Percentiles rank a stretch among this genome's conserved stretches.
Conservation (phyloP, 306 rosid species). For the Macrotyloma uniflorum region DNA sequence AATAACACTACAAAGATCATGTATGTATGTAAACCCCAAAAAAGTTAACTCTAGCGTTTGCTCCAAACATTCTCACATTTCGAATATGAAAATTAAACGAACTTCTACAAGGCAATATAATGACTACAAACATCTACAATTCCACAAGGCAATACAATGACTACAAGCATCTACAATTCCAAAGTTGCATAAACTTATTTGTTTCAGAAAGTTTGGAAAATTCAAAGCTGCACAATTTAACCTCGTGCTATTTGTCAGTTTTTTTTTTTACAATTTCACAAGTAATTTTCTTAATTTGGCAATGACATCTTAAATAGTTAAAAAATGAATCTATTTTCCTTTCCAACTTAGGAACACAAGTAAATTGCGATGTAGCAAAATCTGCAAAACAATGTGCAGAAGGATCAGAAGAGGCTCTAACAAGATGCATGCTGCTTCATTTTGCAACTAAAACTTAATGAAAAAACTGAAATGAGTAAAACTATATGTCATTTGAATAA, state of each 20-base stretch:
- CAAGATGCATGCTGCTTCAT: slow-evolving; percentile 25
- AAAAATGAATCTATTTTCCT: neutral
- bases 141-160: no score
- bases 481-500: neutral
- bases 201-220: neutral
- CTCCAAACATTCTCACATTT: no score
- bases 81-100: neutral
- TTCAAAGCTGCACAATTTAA: neutral
- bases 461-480: slow-evolving; percentile 25
- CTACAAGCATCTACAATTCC: no score
- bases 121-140: no score
- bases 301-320: neutral
- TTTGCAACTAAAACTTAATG: slow-evolving; percentile 16
- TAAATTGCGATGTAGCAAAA: slow-evolving; percentile 20
- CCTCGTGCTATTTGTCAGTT: neutral
- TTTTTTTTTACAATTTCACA: neutral
- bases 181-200: no score
- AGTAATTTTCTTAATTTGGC: neutral
- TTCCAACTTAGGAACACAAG: neutral
- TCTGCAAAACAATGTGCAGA: slow-evolving; percentile 10
- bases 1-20: no score
- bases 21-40: no score
- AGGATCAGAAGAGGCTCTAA: slow-evolving; percentile 12
- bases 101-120: neutral
- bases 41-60: no score